These are phyloP conservation scores for Diaporthe australafricana DNA, from an alignment of 2,329 filamentous ascomycete species.

Conservation along the genomic window DNA sequence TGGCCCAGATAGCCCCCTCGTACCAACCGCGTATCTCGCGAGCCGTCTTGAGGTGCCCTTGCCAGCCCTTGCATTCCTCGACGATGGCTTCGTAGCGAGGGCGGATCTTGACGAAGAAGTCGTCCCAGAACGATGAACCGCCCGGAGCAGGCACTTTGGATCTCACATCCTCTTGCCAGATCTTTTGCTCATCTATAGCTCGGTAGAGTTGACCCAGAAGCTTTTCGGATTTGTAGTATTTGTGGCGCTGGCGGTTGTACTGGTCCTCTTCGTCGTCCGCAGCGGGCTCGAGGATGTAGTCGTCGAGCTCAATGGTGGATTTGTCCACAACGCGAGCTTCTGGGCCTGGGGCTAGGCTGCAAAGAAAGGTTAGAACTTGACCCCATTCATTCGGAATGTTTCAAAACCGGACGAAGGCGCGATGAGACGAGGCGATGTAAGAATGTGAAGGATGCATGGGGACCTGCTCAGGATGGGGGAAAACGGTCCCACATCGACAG, in stretches of 20 bases:
- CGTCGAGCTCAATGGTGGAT: conserved; percentile 55
- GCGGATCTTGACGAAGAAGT: conserved; percentile 49
- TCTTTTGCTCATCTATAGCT: conserved; percentile 76
- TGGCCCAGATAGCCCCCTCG: conserved; percentile 54
- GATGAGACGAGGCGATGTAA: accelerated
- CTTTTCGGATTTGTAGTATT: conserved; percentile 76
- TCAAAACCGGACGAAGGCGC: accelerated
- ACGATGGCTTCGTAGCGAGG: conserved; percentile 46
- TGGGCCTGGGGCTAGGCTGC: conserved; percentile 59
- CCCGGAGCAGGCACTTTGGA: conserved; percentile 40
- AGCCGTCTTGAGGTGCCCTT: conserved; percentile 50
- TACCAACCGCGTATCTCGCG: conserved; percentile 56
- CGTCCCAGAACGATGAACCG: conserved; percentile 56
- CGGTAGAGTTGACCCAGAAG: conserved; percentile 78
- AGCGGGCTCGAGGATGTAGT: conserved; percentile 40
- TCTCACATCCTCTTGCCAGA: conserved; percentile 66
- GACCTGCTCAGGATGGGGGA: too few species aligned
- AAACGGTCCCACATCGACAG: neutral
- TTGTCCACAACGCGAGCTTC: conserved; percentile 57
- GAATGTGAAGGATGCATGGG: neutral
- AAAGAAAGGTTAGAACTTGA: conserved; percentile 29
- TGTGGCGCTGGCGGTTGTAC: conserved; percentile 54
- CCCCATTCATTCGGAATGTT: neutral
- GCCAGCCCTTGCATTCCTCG: conserved; percentile 43
- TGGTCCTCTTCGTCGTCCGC: conserved; percentile 59